Evolutionary conservation across 768 basidiomycete species (phyloP).

Genomic region (Boletus pseudopeckii): DNA sequence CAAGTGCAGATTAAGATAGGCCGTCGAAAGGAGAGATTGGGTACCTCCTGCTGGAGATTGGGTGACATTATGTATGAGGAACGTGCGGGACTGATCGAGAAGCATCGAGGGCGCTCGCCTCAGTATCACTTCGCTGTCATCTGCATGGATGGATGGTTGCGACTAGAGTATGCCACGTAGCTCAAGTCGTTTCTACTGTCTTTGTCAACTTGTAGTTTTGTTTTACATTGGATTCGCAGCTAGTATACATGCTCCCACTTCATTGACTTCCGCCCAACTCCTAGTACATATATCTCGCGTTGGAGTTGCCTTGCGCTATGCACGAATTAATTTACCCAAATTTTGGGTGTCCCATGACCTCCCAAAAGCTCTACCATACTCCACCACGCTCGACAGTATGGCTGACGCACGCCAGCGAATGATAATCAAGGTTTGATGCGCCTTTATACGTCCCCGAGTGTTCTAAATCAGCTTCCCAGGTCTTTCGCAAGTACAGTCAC

Average conservation of each 20-base stretch:
- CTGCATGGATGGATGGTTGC: not conserved
- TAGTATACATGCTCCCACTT: not conserved
- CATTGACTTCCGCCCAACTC: not conserved
- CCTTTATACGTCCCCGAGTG: not conserved
- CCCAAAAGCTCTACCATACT: not conserved
- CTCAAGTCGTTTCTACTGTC: no score
- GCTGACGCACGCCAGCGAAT: constrained; percentile 37
- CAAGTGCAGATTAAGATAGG: no score
- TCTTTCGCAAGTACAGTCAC: constrained; percentile 86
- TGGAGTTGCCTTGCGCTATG: not conserved
- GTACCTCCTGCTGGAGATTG: no score
- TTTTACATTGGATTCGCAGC: not conserved
- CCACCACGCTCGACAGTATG: constrained; percentile 25
- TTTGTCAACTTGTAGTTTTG: not conserved
- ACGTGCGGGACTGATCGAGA: not conserved
- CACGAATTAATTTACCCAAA: not conserved
- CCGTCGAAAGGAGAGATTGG: no score
- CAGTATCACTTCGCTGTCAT: no score
- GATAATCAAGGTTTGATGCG: constrained; percentile 41
- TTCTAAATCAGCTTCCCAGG: constrained; percentile 39
- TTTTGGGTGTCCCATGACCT: not conserved
- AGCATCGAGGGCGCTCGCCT: not conserved
- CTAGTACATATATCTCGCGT: not conserved
- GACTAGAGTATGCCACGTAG: not conserved
- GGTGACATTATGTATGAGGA: no score